Conservation (phyloP, 805 yeast species). For the Kodamaea kaohsiungensis region DNA sequence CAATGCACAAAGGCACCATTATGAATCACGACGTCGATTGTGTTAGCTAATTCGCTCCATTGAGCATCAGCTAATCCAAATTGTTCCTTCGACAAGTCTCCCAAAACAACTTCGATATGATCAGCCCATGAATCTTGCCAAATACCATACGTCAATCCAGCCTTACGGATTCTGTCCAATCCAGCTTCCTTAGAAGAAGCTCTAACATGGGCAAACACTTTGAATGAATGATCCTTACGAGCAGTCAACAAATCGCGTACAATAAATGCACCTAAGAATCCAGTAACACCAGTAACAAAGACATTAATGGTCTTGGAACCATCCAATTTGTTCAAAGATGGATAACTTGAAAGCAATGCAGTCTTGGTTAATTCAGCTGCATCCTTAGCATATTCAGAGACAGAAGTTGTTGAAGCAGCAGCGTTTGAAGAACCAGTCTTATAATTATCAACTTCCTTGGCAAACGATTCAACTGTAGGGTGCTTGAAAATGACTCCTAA, state of each 20-base stretch:
- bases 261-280: slow-evolving; percentile 91
- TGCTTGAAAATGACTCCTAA: slow-evolving; percentile 85
- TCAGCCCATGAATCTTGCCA: slow-evolving; percentile 65
- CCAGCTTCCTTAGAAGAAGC: slow-evolving; percentile 72
- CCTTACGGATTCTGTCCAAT: slow-evolving; percentile 67
- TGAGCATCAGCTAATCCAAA: slow-evolving; percentile 63
- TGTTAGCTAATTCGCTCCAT: slow-evolving; percentile 60
- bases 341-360: slow-evolving; percentile 46
- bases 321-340: slow-evolving; percentile 41
- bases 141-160: slow-evolving; percentile 81
- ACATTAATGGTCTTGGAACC: slow-evolving; percentile 50
- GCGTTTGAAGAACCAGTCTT: slow-evolving; percentile 47
- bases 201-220: slow-evolving; percentile 86
- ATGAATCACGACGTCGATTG: slow-evolving; percentile 83
- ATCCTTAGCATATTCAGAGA: slow-evolving; percentile 63
- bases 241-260: slow-evolving; percentile 67
- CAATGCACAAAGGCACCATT: slow-evolving; percentile 99
- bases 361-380: slow-evolving; percentile 55
- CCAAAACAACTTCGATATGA: slow-evolving; percentile 72
- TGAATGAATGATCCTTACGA: slow-evolving; percentile 52
- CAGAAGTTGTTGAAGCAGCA: slow-evolving; percentile 29
- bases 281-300: slow-evolving; percentile 94
- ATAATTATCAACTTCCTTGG: slow-evolving; percentile 65
- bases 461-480: slow-evolving; percentile 82
- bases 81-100: slow-evolving; percentile 71